Percentiles rank a stretch among this genome's conserved stretches.
Conservation (phyloP, 306 rosid species). For the Trichosanthes cucumerina region DNA sequence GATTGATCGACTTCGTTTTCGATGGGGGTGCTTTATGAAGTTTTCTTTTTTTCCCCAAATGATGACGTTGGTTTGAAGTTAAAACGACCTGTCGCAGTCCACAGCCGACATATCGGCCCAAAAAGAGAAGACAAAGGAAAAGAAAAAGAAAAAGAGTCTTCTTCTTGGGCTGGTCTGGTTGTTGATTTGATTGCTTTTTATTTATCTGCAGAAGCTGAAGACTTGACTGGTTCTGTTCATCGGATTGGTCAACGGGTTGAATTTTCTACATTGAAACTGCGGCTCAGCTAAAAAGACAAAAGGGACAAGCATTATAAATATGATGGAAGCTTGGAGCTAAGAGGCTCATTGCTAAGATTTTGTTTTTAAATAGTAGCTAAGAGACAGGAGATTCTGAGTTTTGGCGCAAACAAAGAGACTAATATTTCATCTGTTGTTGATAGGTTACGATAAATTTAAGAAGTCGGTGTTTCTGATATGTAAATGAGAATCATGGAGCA, state of each 20-base stretch:
- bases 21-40: not conserved
- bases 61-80: not conserved
- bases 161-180: not conserved
- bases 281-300: not conserved
- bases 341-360: too few relatives aligned
- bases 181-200: not conserved
- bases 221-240: not conserved
- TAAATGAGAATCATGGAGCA: not conserved
- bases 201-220: not conserved
- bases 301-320: not conserved
- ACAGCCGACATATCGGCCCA: conserved; percentile 4
- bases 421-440: not conserved
- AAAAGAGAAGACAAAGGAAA: not conserved
- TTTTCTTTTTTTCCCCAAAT: not conserved
- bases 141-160: not conserved
- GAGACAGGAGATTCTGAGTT: not conserved
- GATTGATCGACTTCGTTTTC: not conserved
- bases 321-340: not conserved
- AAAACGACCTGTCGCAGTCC: conserved; percentile 2
- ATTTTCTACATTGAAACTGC: not conserved
- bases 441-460: not conserved
- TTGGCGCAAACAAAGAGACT: too few relatives aligned
- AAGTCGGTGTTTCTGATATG: not conserved
- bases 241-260: not conserved
- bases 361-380: not conserved